A percentile compares a stretch with the other conserved stretches of the same genome.
Conservation (phyloP, 1,284 basidiomycete species). For the Boletus sp. region DNA sequence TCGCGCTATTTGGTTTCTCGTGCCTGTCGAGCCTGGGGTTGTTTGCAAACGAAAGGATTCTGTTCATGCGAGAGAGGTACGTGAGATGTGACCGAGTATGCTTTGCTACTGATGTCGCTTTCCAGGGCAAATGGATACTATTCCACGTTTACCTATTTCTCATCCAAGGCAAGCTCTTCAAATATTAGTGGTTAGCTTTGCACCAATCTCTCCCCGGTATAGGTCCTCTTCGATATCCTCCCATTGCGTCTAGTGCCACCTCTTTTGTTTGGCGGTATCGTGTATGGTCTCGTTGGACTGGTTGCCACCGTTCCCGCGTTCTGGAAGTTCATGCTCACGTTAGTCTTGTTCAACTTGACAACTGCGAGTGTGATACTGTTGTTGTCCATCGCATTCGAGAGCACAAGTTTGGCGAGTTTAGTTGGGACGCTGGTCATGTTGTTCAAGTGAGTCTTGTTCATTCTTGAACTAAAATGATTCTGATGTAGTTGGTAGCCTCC, state of each 20-base stretch:
- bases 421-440: constrained; percentile 95
- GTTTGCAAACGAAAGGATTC: constrained; percentile 89
- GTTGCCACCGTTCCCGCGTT: constrained; percentile 86
- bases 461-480: neutral
- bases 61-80: constrained; percentile 95
- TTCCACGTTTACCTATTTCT: constrained; percentile 91
- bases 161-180: constrained; percentile 67
- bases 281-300: constrained; percentile 90
- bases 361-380: constrained; percentile 89
- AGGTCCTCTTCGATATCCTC: constrained; percentile 93
- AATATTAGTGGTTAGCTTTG: neutral
- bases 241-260: constrained; percentile 93
- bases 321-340: constrained; percentile 96
- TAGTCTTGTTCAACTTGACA: constrained; percentile 93
- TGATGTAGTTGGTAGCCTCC: constrained; percentile 52
- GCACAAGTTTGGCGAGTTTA: constrained; percentile 84
- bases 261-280: constrained; percentile 89
- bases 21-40: constrained; percentile 88
- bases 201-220: neutral
- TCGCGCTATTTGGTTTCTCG: constrained; percentile 94
- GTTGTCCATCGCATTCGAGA: constrained; percentile 84
- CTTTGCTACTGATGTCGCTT: constrained; percentile 4
- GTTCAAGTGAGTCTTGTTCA: constrained; percentile 76
- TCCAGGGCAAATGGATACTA: constrained; percentile 93
- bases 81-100: constrained; percentile 14